Evolutionary conservation across 345 rosid genomes (phyloP).

Genomic region (Nasturtium officinale): DNA sequence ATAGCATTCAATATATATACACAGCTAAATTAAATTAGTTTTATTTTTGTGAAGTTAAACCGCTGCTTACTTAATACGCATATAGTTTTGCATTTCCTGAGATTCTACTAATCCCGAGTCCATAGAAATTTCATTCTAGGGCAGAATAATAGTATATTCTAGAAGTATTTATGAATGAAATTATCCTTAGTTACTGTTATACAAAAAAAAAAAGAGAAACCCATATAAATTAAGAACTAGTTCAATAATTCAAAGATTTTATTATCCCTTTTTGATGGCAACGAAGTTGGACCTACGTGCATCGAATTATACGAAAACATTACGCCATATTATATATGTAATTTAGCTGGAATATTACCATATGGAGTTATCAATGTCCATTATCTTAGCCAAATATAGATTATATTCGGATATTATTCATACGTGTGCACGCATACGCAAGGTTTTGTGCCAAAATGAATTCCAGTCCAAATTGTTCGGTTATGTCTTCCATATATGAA

Average conservation of each 20-base stretch:
- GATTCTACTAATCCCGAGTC: background rate
- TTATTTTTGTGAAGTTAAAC: background rate
- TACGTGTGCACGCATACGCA: background rate
- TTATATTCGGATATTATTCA: background rate
- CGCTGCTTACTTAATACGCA: background rate
- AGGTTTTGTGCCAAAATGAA: background rate
- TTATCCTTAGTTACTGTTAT: background rate
- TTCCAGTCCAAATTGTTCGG: background rate
- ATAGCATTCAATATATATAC: background rate
- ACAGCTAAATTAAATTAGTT: background rate
- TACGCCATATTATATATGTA: slow-evolving; percentile 8
- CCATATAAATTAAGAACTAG: background rate
- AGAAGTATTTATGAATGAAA: background rate
- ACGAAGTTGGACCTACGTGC: slow-evolving; percentile 28
- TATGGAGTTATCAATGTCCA: slow-evolving; percentile 15
- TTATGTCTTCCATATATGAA: background rate
- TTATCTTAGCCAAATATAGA: background rate
- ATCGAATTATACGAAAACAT: background rate
- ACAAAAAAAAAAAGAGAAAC: background rate
- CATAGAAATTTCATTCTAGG: background rate
- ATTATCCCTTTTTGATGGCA: slow-evolving; percentile 9
- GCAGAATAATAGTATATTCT: background rate
- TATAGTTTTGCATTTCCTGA: background rate
- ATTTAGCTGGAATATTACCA: slow-evolving; percentile 16
- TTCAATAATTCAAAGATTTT: slow-evolving; percentile 3